phyloP scores from a whole-genome alignment of 2,329 filamentous ascomycete species.

The Volutella citrinella region DNA sequence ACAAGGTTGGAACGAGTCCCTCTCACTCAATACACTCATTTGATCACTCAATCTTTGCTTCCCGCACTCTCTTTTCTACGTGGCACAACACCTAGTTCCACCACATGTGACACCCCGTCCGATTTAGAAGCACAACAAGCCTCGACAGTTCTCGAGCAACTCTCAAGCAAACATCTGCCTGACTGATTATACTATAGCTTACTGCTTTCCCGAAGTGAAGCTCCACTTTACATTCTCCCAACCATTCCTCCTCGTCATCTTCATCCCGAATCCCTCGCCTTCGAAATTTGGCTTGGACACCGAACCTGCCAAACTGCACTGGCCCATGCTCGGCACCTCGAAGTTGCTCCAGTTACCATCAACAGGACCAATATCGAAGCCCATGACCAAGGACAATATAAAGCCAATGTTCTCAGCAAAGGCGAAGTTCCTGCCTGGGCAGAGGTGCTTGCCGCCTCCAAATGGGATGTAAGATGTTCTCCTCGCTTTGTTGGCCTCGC shows the following conservation, averaged over 20 bases:
- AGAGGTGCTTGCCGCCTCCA: conserved; percentile 31
- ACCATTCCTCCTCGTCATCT: conserved; percentile 7
- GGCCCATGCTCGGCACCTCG: conserved; percentile 14
- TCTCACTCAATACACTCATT: no score
- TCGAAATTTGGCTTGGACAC: conserved; percentile 15
- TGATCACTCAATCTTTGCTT: no score
- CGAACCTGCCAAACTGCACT: conserved; percentile 15
- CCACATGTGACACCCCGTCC: no score
- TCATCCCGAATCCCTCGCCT: conserved; percentile 16
- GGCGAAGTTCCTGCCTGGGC: conserved; percentile 33
- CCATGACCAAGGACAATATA: conserved; percentile 25
- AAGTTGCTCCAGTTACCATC: conserved; percentile 16
- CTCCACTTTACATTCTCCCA: conserved; percentile 19
- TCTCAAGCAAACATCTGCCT: no score
- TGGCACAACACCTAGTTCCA: no score
- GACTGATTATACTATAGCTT: no score
- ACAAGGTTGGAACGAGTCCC: no score
- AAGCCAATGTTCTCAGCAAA: conserved; percentile 32
- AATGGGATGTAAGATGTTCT: conserved; percentile 29
- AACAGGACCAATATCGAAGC: conserved; percentile 26
- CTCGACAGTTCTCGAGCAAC: no score
- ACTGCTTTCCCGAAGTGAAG: no score
- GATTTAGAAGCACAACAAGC: no score
- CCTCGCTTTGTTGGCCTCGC: conserved; percentile 17
- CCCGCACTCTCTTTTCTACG: no score